phyloP scores from a whole-genome alignment of 805 yeast genomes.

The Saturnispora besseyi region DNA sequence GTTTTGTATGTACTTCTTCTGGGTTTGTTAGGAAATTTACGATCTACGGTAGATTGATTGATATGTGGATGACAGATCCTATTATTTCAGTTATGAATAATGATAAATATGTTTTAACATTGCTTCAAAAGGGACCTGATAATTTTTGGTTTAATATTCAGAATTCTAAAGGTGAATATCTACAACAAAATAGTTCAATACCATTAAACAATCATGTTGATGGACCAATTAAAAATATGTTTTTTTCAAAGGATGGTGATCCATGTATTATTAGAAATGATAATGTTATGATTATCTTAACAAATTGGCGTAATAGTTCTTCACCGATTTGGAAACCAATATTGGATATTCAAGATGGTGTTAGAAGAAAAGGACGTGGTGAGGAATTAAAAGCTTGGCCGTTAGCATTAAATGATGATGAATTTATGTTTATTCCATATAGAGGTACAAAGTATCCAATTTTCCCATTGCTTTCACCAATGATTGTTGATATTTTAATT shows the following conservation, averaged over 20 bases:
- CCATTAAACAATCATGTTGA: constrained; percentile 28
- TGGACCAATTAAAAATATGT: constrained; percentile 46
- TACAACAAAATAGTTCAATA: constrained; percentile 37
- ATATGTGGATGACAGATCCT: constrained; percentile 63
- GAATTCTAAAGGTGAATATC: constrained; percentile 30
- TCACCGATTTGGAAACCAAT: constrained; percentile 88
- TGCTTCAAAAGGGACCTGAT: constrained; percentile 21
- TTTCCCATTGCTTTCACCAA: constrained; percentile 77
- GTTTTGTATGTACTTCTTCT: constrained; percentile 60
- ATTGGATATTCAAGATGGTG: constrained; percentile 48
- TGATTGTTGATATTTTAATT: constrained; percentile 61
- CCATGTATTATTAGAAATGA: constrained; percentile 82
- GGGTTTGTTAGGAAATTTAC: constrained; percentile 73
- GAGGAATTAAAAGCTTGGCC: constrained; percentile 78
- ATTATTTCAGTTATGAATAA: constrained; percentile 64
- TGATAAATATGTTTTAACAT: constrained; percentile 44
- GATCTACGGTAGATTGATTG: constrained; percentile 61
- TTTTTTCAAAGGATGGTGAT: constrained; percentile 82
- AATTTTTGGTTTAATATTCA: constrained; percentile 23
- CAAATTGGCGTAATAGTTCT: constrained; percentile 61
- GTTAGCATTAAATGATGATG: constrained; percentile 62
- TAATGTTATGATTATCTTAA: constrained; percentile 59
- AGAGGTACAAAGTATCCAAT: constrained; percentile 68
- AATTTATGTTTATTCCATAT: constrained; percentile 63
- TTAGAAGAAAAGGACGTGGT: constrained; percentile 45